phyloP scores from a whole-genome alignment of 2,329 filamentous ascomycete genomes.

The Chaetoscypha palmicola region DNA sequence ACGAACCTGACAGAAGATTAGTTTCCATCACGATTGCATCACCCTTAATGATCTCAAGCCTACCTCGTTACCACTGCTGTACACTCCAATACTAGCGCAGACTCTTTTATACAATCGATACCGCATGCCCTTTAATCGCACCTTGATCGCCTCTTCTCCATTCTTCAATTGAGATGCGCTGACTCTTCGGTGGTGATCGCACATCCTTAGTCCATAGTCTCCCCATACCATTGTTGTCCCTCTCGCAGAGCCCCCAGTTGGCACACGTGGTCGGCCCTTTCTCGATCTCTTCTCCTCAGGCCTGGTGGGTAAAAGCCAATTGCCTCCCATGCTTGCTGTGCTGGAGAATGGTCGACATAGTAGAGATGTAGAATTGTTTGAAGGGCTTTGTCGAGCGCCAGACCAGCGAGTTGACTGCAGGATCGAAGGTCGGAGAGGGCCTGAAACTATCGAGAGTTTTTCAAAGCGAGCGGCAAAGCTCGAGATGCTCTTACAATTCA shows the following conservation, averaged over 20 bases:
- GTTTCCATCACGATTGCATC: background rate
- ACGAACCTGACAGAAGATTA: constrained; percentile 52
- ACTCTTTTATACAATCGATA: constrained; percentile 90
- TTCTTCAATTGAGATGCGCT: constrained; percentile 80
- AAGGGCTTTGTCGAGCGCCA: constrained; percentile 13
- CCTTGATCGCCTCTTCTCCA: constrained; percentile 89
- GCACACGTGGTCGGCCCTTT: constrained; percentile 80
- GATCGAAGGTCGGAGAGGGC: constrained; percentile 28
- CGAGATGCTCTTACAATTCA: constrained; percentile 24
- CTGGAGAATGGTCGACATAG: constrained; percentile 63
- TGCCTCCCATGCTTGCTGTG: constrained; percentile 50
- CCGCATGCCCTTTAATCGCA: constrained; percentile 79
- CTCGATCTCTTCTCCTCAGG: constrained; percentile 80
- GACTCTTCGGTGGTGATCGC: constrained; percentile 86
- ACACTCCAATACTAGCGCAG: constrained; percentile 89
- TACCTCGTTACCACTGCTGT: constrained; percentile 88
- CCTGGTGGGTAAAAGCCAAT: constrained; percentile 77
- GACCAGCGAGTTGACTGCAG: constrained; percentile 26
- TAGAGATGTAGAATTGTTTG: constrained; percentile 36
- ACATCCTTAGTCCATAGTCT: constrained; percentile 90
- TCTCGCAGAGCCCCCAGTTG: constrained; percentile 83
- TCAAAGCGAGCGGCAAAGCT: constrained; percentile 28
- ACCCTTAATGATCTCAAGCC: constrained; percentile 21
- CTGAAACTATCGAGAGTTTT: constrained; percentile 26
- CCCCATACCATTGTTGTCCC: constrained; percentile 96